phyloP scores from a whole-genome alignment of 768 basidiomycete species.

The Rhodocollybia butyracea region DNA sequence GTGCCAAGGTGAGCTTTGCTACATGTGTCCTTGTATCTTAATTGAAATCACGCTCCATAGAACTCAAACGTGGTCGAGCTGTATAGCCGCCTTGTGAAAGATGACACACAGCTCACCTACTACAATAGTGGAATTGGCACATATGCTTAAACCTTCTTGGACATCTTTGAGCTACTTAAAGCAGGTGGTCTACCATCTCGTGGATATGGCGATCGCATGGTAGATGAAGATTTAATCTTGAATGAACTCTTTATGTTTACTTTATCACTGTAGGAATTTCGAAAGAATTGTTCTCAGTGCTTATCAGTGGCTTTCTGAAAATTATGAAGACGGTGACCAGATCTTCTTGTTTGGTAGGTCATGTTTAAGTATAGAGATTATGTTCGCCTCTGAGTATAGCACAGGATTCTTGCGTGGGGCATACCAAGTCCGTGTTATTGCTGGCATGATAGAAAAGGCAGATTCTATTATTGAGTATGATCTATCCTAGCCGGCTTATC shows the following conservation, averaged over 20 bases:
- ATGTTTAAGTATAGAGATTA: neutral
- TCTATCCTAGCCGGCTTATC: conserved; percentile 28
- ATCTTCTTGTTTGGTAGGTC: conserved; percentile 38
- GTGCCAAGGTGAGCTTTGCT: conserved; percentile 21
- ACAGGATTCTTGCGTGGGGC: conserved; percentile 47
- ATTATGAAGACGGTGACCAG: conserved; percentile 32
- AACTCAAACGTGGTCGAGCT: conserved; percentile 33
- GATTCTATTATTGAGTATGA: no score
- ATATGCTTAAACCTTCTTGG: conserved; percentile 21
- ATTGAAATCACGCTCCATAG: conserved; percentile 40
- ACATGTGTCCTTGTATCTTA: neutral
- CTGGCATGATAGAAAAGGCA: no score
- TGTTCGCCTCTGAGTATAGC: neutral
- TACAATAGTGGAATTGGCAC: conserved; percentile 40
- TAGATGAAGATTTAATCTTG: conserved; percentile 13
- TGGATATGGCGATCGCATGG: conserved; percentile 35
- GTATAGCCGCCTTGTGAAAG: no score
- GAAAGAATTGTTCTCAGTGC: conserved; percentile 29
- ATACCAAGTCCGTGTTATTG: conserved; percentile 40
- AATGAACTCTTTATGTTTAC: no score
- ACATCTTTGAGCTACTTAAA: conserved; percentile 12
- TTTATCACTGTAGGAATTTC: conserved; percentile 27
- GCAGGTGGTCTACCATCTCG: conserved; percentile 15
- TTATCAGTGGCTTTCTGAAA: conserved; percentile 39
- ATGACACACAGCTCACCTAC: conserved; percentile 31